Evolutionary conservation across 495 filamentous ascomycete genomes (phyloP).

Genomic region (Aspergillus steynii): DNA sequence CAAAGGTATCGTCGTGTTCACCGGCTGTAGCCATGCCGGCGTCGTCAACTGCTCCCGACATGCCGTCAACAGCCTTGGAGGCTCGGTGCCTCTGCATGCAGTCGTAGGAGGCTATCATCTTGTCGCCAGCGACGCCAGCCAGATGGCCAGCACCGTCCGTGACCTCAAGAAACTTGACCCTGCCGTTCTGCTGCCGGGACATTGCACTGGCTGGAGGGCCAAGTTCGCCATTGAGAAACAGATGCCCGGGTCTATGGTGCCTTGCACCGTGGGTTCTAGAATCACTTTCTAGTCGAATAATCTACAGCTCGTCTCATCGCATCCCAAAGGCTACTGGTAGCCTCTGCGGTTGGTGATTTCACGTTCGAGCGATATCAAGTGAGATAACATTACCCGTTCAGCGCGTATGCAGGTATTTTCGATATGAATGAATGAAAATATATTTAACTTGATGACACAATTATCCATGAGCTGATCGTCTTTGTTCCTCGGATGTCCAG

Average conservation of each 20-base stretch:
- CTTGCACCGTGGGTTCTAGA: slow-evolving; percentile 56
- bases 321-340: neutral
- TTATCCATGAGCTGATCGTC: too few species aligned
- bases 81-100: slow-evolving; percentile 49
- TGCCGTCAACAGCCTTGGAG: slow-evolving; percentile 42
- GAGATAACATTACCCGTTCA: too few species aligned
- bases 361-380: too few species aligned
- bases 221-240: slow-evolving; percentile 60
- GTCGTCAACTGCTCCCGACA: slow-evolving; percentile 58
- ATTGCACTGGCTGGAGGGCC: slow-evolving; percentile 63
- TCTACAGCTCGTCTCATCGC: neutral
- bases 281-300: slow-evolving; percentile 39
- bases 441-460: too few species aligned
- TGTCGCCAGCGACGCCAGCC: slow-evolving; percentile 44
- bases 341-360: too few species aligned
- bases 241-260: slow-evolving; percentile 57
- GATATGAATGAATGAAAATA: neutral
- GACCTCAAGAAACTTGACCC: slow-evolving; percentile 56
- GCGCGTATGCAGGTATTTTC: neutral
- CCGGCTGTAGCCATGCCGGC: slow-evolving; percentile 62
- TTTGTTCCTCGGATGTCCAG: too few species aligned
- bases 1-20: slow-evolving; percentile 62
- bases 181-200: slow-evolving; percentile 56
- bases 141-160: slow-evolving; percentile 47
- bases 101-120: slow-evolving; percentile 64